Base-by-base conservation (phyloP, 73 alveolate species). In the Effrenium voratum region DNA sequence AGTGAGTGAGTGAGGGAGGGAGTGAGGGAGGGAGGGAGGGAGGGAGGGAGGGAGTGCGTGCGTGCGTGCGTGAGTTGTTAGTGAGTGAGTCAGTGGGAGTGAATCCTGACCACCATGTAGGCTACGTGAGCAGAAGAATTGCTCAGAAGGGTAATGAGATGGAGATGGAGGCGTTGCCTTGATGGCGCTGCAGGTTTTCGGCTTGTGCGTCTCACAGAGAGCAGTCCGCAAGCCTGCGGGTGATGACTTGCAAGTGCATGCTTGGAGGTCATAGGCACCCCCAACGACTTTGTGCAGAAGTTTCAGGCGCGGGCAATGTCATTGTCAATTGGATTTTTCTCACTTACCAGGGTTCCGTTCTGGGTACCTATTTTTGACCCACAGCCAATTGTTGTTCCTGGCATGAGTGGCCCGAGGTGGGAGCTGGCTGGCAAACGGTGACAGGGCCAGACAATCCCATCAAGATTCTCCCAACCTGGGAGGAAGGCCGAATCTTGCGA, bases 51-150 rank as follows among this genome's bases (percentile, higher is more conserved):
- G 63, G 19, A 19, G 63, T 52, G 63, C 8, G 63, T 8, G 19
- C 19, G 8, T 19, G 19, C 8, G 8, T 52, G 8, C 19, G 63
- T 12, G 19, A 19, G 26, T 52, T 52, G 8, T 52, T 52, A 19
- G 83, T 36, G 49, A 38, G 24, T 6, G 4, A 6, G 32, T n/a
- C 36, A 12, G 24, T 30, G 26, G 30, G 83, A 16, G 50, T 40
- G 10, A 63, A 19, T 4, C 76, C 22, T 28, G 32, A 13, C 41
- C 28, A 15, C 47, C n/a, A 34, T 34, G 49, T 47, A 87, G 95
- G 95, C 68, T 87, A 87, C 43, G 95, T 87, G 68, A 87, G 95
- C 84, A 60, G 95, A 49, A 59, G 80, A 60, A 87, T 87, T 60
- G 13, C 38, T 34, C 95, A 87, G 82, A 24, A n/a, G 10, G 38